Evolutionary conservation across 2,329 filamentous ascomycete genomes (phyloP), one percentile per base, ranked within the genome.

Genomic region (Penicillium sp.): DNA sequence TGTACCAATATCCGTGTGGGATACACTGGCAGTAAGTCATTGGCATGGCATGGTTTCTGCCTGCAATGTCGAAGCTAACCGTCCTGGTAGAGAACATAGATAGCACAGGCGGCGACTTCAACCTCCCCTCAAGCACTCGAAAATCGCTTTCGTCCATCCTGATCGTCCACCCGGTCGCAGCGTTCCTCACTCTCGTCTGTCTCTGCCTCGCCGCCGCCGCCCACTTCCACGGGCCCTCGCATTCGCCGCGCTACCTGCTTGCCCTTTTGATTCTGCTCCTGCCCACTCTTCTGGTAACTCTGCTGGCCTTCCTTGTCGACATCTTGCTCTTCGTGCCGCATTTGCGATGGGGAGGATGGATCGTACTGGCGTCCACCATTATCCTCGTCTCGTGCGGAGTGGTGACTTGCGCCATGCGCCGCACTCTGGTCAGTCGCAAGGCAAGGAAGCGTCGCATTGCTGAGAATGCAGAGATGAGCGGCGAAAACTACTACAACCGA

Each of bases 391-490:
- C 91, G 25, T 90, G 91, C 72, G 90, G 89, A 43, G 84, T 99
- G 58, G 88, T 97, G 38, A 93, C 92, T 8, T 99, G 93, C 74
- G 92, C 92, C 22, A 98, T 98, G 92, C 90, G 95, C 64, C 88
- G 94, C 61, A 96, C 93, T 2, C 81, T 98, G 58, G 91, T 97
- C 62, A 91, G 91, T 75, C 87, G 94, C 69, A 97, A 97, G 79
- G 91, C 93, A n/a, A 86, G 93, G 63, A 93, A 95, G 83, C 91
- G 89, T 81, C 87, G 92, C 48, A 96, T 98, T 72, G 92, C 88
- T 2, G 90, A 96, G 75, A 96, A 98, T 73, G 91, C 93, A 7
- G 93, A 98, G 74, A 98, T 98, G 93, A 98, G 91, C 73, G 94
- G 94, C 31, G 88, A 95, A 70, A 95, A 93, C 72, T 97, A 90